Base-by-base conservation (phyloP, 768 basidiomycete genomes). In the Boletus pseudopeckii region DNA sequence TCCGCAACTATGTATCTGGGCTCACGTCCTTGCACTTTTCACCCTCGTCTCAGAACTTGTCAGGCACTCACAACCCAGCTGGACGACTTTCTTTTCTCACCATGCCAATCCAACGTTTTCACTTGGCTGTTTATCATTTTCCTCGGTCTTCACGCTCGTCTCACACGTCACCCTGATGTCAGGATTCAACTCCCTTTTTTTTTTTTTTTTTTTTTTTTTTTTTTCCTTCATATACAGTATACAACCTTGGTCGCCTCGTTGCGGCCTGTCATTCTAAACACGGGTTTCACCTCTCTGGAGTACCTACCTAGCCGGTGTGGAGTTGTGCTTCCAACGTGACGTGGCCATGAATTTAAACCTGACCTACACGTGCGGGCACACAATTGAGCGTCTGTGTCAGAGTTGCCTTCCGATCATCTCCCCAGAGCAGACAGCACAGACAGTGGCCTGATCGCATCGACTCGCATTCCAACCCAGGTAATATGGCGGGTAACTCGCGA, bases 61-160 rank as follows among this genome's bases (percentile, higher is more conserved):
- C n/a, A n/a, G n/a, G n/a, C n/a, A n/a, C n/a, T n/a, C n/a, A n/a
- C n/a, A 22, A 22, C 22, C 22, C 22, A 22, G 22, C 22, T 22
- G 22, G 22, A 22, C 22, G 22, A 22, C 22, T 24, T 24, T 24
- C 4, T 24, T 24, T 24, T 45, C 48, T n/a, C 11, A 18, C 45
- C 64, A 63, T 54, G 56, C 66, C 55, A 48, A 59, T 58, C 48
- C 62, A 67, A 59, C 63, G 57, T 66, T 67, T 58, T 34, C 20
- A 39, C 34, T 13, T 42, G 55, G 39, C 66, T 50, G 63, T 62
- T 44, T 15, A 46, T 64, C 62, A 45, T 55, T 48, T 48, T 34
- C 51, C 50, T 52, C n/a, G 39, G 39, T 38, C 43, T 50, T 58
- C 53, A 48, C 52, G 37, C 32, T 47, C 28, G 30, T 43, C 39